Evolutionary conservation across 2,329 filamentous ascomycete species (phyloP).

Genomic region (Nakataea oryzae): DNA sequence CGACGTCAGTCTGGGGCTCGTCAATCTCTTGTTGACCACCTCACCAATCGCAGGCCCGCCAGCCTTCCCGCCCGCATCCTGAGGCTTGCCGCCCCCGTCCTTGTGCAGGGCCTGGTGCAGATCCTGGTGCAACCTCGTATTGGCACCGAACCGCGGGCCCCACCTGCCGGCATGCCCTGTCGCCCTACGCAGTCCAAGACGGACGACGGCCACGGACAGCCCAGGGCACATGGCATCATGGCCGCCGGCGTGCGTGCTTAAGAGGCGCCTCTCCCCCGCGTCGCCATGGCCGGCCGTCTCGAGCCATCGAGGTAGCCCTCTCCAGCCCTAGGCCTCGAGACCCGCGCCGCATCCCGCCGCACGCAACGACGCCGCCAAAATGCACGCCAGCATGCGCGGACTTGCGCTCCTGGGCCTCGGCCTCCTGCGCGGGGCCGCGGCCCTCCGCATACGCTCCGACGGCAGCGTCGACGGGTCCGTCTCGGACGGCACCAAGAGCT

Average conservation of each 20-base stretch:
- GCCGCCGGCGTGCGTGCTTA: not conserved
- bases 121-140: not conserved
- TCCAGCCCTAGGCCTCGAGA: not conserved
- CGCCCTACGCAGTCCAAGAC: not conserved
- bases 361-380: not conserved
- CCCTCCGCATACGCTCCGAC: not conserved
- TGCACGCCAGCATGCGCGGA: not conserved
- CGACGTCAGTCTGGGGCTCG: too few species aligned
- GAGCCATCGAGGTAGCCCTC: too few species aligned
- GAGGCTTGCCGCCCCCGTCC: not conserved
- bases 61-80: not conserved
- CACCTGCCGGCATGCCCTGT: not conserved
- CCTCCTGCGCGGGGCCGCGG: not conserved
- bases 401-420: not conserved
- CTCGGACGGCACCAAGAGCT: not conserved
- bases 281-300: not conserved
- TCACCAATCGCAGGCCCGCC: not conserved
- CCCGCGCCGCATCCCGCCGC: not conserved
- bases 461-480: not conserved
- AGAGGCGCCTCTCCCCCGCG: not conserved
- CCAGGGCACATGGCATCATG: too few species aligned
- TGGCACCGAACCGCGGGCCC: not conserved
- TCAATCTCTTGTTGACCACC: not conserved
- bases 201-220: too few species aligned
- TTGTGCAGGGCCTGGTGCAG: too few species aligned